Conservation (phyloP, 2,329 filamentous ascomycete species). For the Botrytis aclada region DNA sequence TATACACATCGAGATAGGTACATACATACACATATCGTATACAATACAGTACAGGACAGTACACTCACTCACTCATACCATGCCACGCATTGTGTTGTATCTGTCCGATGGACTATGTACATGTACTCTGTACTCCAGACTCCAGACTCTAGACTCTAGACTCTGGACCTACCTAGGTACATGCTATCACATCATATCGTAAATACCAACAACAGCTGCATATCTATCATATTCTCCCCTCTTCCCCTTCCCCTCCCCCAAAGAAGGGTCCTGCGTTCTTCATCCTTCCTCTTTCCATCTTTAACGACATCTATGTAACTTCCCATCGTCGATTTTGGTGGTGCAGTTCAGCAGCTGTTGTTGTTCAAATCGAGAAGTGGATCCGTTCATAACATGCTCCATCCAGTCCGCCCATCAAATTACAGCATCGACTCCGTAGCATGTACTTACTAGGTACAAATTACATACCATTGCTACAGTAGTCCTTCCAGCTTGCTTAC, state of each 20-base stretch:
- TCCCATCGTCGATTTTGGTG: neutral
- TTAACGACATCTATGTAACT: neutral
- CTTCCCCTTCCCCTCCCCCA: neutral
- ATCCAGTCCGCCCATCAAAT: neutral
- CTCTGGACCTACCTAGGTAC: neutral
- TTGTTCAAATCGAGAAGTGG: neutral
- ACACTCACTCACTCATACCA: neutral
- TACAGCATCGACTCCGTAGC: neutral
- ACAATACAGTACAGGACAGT: neutral
- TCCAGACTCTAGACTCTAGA: neutral
- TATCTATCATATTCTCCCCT: neutral
- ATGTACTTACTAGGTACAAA: neutral
- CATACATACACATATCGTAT: neutral
- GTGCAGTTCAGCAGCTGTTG: neutral
- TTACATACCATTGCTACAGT: neutral
- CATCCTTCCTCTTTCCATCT: neutral
- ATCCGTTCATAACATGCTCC: neutral
- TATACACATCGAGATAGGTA: neutral
- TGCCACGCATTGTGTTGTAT: neutral
- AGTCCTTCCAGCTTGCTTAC: neutral
- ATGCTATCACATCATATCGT: neutral
- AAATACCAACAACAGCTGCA: neutral
- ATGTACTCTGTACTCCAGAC: neutral
- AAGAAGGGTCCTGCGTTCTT: neutral
- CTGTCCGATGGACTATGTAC: neutral